Base-by-base conservation (phyloP, 192 early-diverging fungal species). In the Coemansia sp. region DNA sequence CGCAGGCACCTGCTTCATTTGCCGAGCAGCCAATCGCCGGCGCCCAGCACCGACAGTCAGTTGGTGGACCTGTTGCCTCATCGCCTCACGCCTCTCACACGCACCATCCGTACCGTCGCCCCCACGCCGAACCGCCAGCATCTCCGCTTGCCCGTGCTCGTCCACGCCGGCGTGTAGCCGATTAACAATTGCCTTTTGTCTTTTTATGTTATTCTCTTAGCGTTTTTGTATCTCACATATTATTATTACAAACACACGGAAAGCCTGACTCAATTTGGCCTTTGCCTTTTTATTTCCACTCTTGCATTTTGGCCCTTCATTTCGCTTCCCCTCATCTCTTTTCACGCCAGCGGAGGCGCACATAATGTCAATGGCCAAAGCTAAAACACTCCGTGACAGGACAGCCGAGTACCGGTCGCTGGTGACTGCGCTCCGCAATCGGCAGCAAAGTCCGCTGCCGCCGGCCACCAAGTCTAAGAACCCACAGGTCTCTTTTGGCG, bases 321-420 rank as follows among this genome's bases (percentile, higher is more conserved):
- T 22, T 32, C 32, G 32, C 32, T 32, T 32, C 32, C 32, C 32
- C 41, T 43, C 14, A 43, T 43, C 41, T 43, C 15, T 43, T 43
- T 43, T 43, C 41, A 43, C 47, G 47, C 15, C 47, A 49, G 47
- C 47, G 19, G 47, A 49, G 15, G 19, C 17, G n/a, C 47, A 19
- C 10, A 41, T 23, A 58, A 77, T 77, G 75, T 64, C 66, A 11
- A 37, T 48, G 6, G 57, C 57, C 23, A 68, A 69, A 35, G 48
- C 73, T 49, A 81, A 72, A 39, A 76, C 73, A 32, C 56, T 85
- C 69, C 58, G 80, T 72, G 66, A 88, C 84, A 83, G 93, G 94
- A 94, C 94, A 5, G 64, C 73, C 45, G 97, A 98, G 81, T 97
- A 95, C 70, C 84, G 92, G 61, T 81, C 90, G 4, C 85, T 92